A percentile compares a stretch with the other conserved stretches of the same genome.
phyloP scores from a whole-genome alignment of 2,329 filamentous ascomycete genomes.

The Lachnum nothofagi region DNA sequence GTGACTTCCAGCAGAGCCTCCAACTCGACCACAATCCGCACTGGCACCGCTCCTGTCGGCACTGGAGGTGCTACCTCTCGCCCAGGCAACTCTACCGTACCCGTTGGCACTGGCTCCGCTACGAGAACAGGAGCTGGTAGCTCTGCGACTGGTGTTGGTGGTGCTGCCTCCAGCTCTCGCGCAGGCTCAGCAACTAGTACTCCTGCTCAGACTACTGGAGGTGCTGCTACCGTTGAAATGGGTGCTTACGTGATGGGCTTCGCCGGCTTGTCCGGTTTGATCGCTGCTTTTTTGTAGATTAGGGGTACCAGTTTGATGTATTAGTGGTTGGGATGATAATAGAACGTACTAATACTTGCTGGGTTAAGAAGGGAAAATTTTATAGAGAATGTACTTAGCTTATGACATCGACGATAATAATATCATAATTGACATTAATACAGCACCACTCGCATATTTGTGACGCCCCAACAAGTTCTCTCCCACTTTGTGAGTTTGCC shows the following conservation, averaged over 20 bases:
- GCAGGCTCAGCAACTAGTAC: neutral
- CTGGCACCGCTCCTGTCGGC: neutral
- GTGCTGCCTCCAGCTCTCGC: neutral
- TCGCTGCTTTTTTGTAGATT: slow-evolving; percentile 12
- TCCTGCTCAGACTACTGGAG: slow-evolving; percentile 12
- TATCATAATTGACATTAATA: too few species aligned
- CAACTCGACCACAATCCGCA: slow-evolving; percentile 2
- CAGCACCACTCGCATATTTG: too few species aligned
- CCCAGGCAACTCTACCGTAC: slow-evolving; percentile 2
- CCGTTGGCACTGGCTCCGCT: neutral
- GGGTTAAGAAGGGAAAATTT: too few species aligned
- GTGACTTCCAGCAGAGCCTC: neutral
- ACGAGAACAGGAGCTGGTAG: neutral
- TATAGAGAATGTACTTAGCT: too few species aligned
- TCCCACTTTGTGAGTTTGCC: too few species aligned
- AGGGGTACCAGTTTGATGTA: neutral
- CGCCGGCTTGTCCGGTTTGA: slow-evolving; percentile 8
- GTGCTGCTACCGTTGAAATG: slow-evolving; percentile 8
- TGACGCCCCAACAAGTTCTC: too few species aligned
- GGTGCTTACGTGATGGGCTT: slow-evolving; percentile 13
- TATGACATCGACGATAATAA: too few species aligned
- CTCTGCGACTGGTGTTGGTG: neutral
- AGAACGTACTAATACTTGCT: too few species aligned
- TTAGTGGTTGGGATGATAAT: too few species aligned
- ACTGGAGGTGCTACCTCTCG: neutral